phyloP scores from a whole-genome alignment of 345 rosid species.

The Linum lewisii region DNA sequence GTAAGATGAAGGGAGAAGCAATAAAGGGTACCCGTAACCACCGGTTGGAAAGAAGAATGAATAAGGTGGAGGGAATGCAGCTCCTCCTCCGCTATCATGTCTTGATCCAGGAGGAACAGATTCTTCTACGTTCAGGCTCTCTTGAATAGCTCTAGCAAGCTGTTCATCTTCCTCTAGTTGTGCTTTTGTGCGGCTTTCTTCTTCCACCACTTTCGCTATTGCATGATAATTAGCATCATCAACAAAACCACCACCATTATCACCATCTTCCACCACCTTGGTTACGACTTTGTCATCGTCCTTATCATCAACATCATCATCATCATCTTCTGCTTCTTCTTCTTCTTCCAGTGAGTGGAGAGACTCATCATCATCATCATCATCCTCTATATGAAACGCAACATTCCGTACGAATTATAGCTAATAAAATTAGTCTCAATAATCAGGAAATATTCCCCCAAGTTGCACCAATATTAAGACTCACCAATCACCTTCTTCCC shows the following conservation, averaged over 20 bases:
- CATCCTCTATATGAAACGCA: conserved; percentile 16
- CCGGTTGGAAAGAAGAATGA: conserved; percentile 42
- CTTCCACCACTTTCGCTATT: conserved; percentile 34
- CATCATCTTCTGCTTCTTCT: not conserved
- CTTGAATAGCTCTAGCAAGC: conserved; percentile 86
- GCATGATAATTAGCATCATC: conserved; percentile 22
- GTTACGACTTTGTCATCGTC: not conserved
- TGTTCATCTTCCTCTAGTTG: conserved; percentile 87
- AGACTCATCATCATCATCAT: conserved; percentile 5
- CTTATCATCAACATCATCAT: not conserved
- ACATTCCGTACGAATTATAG: not conserved
- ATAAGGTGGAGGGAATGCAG: conserved; percentile 33
- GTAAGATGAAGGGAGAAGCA: not conserved
- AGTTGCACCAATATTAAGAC: conserved; percentile 4
- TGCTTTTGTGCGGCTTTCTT: conserved; percentile 32
- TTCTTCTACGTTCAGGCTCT: conserved; percentile 43
- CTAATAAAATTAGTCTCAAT: not conserved
- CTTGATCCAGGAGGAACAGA: conserved; percentile 45
- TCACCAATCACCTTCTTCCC: conserved; percentile 78
- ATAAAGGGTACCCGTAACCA: conserved; percentile 43
- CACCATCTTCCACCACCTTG: conserved; percentile 21
- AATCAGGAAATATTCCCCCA: not conserved
- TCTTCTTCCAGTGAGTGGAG: conserved; percentile 7
- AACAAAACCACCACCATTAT: conserved; percentile 27
- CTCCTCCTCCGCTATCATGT: conserved; percentile 26